Evolutionary conservation across 2,329 filamentous ascomycete genomes (phyloP), one percentile per base, ranked within the genome.

Genomic region (Phyllosticta citriasiana): DNA sequence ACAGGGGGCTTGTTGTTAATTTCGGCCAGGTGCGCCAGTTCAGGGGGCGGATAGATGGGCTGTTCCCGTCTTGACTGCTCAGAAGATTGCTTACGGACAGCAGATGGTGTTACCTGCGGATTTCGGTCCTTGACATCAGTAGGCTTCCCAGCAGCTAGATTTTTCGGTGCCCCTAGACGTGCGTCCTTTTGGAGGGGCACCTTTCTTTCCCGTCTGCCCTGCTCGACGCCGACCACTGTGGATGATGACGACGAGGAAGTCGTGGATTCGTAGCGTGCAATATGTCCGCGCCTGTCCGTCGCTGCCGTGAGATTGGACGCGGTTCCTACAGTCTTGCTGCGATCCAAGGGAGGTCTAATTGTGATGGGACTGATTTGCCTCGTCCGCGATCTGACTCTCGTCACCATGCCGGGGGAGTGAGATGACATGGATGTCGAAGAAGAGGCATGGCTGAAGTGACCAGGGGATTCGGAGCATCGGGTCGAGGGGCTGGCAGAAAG

Each of bases 351-450:
- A 9, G 85, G 84, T 63, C 84, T 78, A 57, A 77, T 82, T 63
- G 80, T 73, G 55, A 79, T 76, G 55, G 81, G 84, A 67, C 83
- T 87, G 60, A 74, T 75, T 70, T 84, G 82, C 66, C 79, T 79
- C 62, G 72, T 69, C 66, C 80, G 79, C n/a, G 77, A 71, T 57
- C 76, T 63, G 61, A 70, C 73, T 47, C 59, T 53, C n/a, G 63
- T 65, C 72, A 84, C 73, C 4, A 87, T 72, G 2, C 83, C 81
- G 3, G 88, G 87, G 16, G 88, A 91, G 67, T 88, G 86, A 1
- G 88, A 91, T 7, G 86, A 88, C 64, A 88, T 85, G 9, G 88
- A 91, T 4, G 88, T 91, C 6, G 88, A 88, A 2, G 88, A 91
- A 0, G 88, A 91, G 63, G 88, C 87, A 64, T 88, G 82, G 69